Conservation (phyloP, 1,284 basidiomycete species). For the Moesziomyces antarcticus region DNA sequence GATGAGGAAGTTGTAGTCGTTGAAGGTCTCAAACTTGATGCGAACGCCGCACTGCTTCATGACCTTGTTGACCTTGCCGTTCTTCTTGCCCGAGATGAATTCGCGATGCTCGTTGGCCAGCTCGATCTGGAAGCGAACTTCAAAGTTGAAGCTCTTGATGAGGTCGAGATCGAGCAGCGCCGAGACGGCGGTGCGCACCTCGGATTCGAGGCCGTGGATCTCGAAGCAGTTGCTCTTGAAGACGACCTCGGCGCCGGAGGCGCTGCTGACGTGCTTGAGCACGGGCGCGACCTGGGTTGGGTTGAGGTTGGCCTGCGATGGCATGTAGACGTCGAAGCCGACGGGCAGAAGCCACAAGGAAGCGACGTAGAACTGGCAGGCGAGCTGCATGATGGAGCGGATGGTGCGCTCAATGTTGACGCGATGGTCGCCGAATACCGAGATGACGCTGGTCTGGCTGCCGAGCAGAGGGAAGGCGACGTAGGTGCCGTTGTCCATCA, state of each 20-base stretch:
- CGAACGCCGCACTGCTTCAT: conserved; percentile 78
- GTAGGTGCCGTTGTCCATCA: conserved; percentile 96
- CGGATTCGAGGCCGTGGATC: conserved; percentile 92
- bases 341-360: conserved; percentile 95
- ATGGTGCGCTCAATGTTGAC: conserved; percentile 96
- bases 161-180: conserved; percentile 91
- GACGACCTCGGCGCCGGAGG: conserved; percentile 91
- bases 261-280: conserved; percentile 85
- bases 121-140: conserved; percentile 98
- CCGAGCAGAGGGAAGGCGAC: conserved; percentile 92
- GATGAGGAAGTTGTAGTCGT: conserved; percentile 98
- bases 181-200: conserved; percentile 85
- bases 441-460: conserved; percentile 88
- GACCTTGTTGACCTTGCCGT: conserved; percentile 71
- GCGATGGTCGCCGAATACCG: conserved; percentile 91
- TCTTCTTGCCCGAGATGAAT: conserved; percentile 77
- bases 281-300: conserved; percentile 84
- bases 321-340: conserved; percentile 89
- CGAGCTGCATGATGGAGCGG: conserved; percentile 92
- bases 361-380: conserved; percentile 94
- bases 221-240: conserved; percentile 99
- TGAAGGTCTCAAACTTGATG: conserved; percentile 99
- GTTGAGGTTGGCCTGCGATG: conserved; percentile 80
- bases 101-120: conserved; percentile 97
- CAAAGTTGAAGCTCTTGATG: conserved; percentile 93